Evolutionary conservation across 2,329 filamentous ascomycete species (phyloP), one percentile per base, ranked within the genome.

Genomic region (Polytolypa hystricis): DNA sequence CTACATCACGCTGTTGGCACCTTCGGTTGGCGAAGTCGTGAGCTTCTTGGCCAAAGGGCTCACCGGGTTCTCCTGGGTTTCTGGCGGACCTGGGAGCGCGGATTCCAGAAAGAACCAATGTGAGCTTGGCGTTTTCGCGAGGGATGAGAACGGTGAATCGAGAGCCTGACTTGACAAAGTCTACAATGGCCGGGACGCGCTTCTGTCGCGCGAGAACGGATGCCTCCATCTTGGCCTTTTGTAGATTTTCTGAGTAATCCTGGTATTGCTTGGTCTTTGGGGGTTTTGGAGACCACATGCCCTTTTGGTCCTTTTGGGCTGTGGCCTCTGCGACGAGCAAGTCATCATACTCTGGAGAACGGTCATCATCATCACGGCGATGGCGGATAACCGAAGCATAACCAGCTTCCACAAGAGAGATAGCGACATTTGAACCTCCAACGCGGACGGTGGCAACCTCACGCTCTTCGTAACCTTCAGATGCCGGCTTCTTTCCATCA

Each of bases 131-230:
- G 52, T 85, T 86, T 57, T 98, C 91, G 23, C 87, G 81, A 31
- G 91, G 89, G 33, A 98, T 77, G 7, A 98, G 69, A 23, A 98
- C 71, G 17, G 85, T 93, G 62, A 96, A 98, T 47, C 91, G 77
- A 27, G 87, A 93, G 19, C 84, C 91, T n/a, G 86, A 84, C 65
- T 96, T 95, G 68, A 93, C 91, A 59, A 93, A 98, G 60, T 98
- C 91, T 28, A 98, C 86, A 48, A 98, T 72, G 8, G 83, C 91
- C 5, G 91, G 86, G 3, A 96, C 80, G 61, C 84, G 89, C 70
- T 85, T 89, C 60, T 95, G 87, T 37, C 89, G 77, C 43, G 91
- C 84, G 20, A 98, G 72, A 15, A 85, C 79, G 8, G 84, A 82
- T 25, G 93, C 73, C 60, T 94, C 86, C 37, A 94, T 80, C 72